Evolutionary conservation across 805 yeast species (phyloP), one percentile per base, ranked within the genome.

Genomic region (Starmerella roubikii): DNA sequence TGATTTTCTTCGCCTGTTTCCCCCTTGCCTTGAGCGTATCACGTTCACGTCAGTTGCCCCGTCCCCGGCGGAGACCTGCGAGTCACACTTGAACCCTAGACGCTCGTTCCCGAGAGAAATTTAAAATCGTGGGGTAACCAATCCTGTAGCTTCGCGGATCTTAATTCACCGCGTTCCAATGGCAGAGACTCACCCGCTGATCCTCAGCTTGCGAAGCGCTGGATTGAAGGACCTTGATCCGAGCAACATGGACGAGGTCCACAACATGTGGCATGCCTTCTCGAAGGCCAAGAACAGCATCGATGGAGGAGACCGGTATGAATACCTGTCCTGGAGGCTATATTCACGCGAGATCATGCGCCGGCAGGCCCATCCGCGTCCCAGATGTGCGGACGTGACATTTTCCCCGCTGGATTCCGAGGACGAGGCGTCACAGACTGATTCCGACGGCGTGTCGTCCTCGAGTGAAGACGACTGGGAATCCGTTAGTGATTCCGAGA

Each of bases 291-390:
- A 48, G 29, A 34, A 44, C 20, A 44, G 46, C 28, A 46, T 51
- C 13, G 45, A 40, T 16, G 47, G 52, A 23, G 52, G 53, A 16
- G 42, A 45, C 26, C 46, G 54, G 3, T 38, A 48, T 1, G 54
- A 49, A 32, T 48, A 51, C 32, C 45, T 49, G 10, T 38, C 45
- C 10, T 51, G 54, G 54, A 45, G 54, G n/a, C 37, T 51, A 7
- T 51, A 51, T 32, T 46, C 52, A 10, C 46, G 52, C 10, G 48
- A 47, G 20, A 34, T 49, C 30, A 23, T 27, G 32, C 38, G 32
- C n/a, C 27, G 18, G n/a, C 28, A 33, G 7, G 30, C 21, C 6
- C 9, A 7, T n/a, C 29, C 6, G 26, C 20, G 27, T 12, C 15
- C 40, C 8, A 29, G 16, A 29, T 29, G 19, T 15, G 31, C 31